A percentile compares a stretch with the other conserved stretches of the same genome.
Evolutionary conservation across 306 rosid genomes (phyloP).

Genomic region (Gillenia trifoliata): DNA sequence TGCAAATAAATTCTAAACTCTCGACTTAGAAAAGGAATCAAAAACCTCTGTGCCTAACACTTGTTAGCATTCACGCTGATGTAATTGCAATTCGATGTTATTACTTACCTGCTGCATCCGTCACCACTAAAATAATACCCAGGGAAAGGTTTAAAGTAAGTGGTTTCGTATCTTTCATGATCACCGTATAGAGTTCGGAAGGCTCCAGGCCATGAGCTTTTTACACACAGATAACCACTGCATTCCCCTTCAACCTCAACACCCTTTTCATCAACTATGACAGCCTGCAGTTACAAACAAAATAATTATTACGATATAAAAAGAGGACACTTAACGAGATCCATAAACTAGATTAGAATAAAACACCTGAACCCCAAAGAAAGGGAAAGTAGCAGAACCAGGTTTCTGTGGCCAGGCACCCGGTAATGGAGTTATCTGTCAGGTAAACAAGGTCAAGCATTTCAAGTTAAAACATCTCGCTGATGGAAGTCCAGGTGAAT

Average conservation of each 20-base stretch:
- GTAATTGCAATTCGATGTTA: slow-evolving; percentile 12
- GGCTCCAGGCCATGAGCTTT: slow-evolving; percentile 95
- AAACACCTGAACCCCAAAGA: slow-evolving; percentile 93
- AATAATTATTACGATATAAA: slow-evolving; percentile 16
- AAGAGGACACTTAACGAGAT: slow-evolving; percentile 14
- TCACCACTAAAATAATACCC: slow-evolving; percentile 98
- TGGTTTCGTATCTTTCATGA: slow-evolving; percentile 94
- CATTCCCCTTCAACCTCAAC: slow-evolving; percentile 90
- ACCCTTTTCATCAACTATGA: slow-evolving; percentile 92
- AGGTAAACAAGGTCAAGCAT: slow-evolving; percentile 18
- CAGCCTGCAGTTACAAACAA: slow-evolving; percentile 52
- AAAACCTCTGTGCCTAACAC: not conserved
- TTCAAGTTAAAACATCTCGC: not conserved
- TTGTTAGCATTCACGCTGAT: not conserved
- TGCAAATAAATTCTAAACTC: not conserved
- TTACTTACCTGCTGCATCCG: slow-evolving; percentile 83
- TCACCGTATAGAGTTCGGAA: slow-evolving; percentile 94
- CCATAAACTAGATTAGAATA: slow-evolving; percentile 8
- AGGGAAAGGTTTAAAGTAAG: slow-evolving; percentile 93
- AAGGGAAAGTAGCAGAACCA: slow-evolving; percentile 97
- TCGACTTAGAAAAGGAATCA: not conserved
- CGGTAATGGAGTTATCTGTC: slow-evolving; percentile 91
- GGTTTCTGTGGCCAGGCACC: slow-evolving; percentile 99
- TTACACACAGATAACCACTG: slow-evolving; percentile 86
- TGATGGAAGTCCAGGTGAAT: not conserved